Percentiles rank a stretch among this genome's conserved stretches.
phyloP scores from a whole-genome alignment of 139 green algal genomes.

The Monoraphidium neglectum region DNA sequence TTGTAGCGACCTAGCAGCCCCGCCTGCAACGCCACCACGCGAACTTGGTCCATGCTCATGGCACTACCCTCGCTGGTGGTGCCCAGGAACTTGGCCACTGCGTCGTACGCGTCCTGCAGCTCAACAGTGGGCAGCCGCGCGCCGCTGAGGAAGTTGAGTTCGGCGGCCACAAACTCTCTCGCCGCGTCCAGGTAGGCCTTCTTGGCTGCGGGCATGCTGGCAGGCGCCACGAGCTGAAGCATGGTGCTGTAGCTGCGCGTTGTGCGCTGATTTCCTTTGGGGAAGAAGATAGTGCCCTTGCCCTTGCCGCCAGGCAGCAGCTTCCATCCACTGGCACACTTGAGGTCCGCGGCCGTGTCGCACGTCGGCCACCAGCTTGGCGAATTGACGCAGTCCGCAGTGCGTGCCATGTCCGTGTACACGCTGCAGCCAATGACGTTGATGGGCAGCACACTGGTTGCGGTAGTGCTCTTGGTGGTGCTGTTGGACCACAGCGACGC shows the following conservation, averaged over 20 bases:
- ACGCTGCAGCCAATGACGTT: conserved; percentile 8
- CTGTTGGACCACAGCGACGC: conserved; percentile 4
- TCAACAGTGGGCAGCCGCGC: neutral
- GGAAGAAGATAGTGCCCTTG: conserved; percentile 25
- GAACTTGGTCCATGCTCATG: too few relatives aligned
- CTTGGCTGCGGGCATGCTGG: neutral
- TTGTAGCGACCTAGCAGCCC: too few relatives aligned
- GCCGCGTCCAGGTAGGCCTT: conserved; percentile 20
- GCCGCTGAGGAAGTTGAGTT: conserved; percentile 24
- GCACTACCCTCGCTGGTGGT: too few relatives aligned
- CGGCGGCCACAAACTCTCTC: neutral
- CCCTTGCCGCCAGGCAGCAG: conserved; percentile 10
- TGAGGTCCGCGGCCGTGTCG: neutral
- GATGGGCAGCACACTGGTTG: neutral
- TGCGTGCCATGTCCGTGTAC: neutral
- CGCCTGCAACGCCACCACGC: too few relatives aligned
- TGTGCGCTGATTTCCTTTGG: neutral
- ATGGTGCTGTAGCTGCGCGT: conserved; percentile 12
- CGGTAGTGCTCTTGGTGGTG: neutral
- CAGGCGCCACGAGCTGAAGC: too few relatives aligned
- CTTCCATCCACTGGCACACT: neutral
- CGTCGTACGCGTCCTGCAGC: too few relatives aligned
- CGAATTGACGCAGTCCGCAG: conserved; percentile 13
- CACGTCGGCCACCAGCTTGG: conserved; percentile 16
- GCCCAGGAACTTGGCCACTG: too few relatives aligned